Base-by-base conservation (phyloP, 495 filamentous ascomycete genomes). In the Penicillium cinerascens region DNA sequence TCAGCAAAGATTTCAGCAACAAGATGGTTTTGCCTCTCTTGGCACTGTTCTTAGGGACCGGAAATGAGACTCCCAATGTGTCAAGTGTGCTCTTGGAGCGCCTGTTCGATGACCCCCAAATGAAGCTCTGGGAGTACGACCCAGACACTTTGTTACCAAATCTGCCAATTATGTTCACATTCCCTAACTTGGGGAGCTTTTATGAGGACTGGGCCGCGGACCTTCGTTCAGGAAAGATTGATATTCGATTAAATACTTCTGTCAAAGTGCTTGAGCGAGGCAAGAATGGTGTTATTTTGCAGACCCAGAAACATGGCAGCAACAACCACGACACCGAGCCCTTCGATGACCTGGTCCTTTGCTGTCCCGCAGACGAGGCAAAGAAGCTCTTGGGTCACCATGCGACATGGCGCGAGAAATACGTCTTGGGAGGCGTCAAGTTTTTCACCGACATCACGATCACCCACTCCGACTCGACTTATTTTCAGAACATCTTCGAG, bases 371-470 rank as follows among this genome's bases (percentile, higher is more conserved):
- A 9, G 89, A 95, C 58, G 86, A 85, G 33, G 83, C 88, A 8
- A 81, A 83, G 45, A 77, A 78, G 9, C 73, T 92, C 1, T 78
- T 92, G 4, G 81, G 77, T 49, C 68, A 73, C 35, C 81, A 83
- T 25, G 77, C 86, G 22, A 82, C 79, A 22, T 81, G 79, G 74
- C 75, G 75, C 37, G 88, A 92, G 61, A 78, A 69, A 25, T 81
- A 72, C 21, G 83, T 92, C 29, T 81, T 92, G 1, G 83, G 85
- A 33, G 82, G 83, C 36, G 86, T 86, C n/a, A 83, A 80, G 49
- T 92, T 91, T 67, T 88, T 78, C 65, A 82, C 91, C 73, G 88
- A 95, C 64, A 82, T 92, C 55, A 95, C 89, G 22, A 81, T 93
- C 63, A 93, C 89, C 21, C 88, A 95, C 65, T 81, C 75, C 42